phyloP scores from a whole-genome alignment of 2,329 filamentous ascomycete species.

The Neopestalotiopsis sp. region DNA sequence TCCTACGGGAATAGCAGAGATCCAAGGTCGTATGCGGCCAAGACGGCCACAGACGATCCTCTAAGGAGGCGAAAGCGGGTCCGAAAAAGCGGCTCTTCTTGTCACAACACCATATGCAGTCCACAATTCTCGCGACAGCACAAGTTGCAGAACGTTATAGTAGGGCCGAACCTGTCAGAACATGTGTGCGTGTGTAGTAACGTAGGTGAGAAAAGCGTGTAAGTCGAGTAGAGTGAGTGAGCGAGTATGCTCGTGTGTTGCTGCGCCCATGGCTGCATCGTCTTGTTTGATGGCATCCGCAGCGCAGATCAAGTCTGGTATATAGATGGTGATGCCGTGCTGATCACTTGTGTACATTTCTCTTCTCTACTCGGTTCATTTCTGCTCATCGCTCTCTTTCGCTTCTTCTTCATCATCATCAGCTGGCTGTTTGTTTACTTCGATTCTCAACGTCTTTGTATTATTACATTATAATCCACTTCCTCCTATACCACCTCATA shows the following conservation, averaged over 20 bases:
- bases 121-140: slow-evolving; percentile 13
- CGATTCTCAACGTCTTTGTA: slow-evolving; percentile 14
- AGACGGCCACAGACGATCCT: slow-evolving; percentile 2
- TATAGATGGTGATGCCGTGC: slow-evolving; percentile 3
- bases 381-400: slow-evolving; percentile 6
- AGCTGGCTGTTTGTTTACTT: slow-evolving; percentile 10
- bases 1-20: slow-evolving; percentile 13
- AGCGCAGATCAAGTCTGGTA: not conserved
- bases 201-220: not conserved
- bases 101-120: slow-evolving; percentile 6
- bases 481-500: not conserved
- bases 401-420: slow-evolving; percentile 1
- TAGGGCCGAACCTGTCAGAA: slow-evolving; percentile 9
- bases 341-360: not conserved
- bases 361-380: slow-evolving; percentile 2
- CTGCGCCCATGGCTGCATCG: not conserved
- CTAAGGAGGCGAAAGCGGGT: slow-evolving; percentile 9
- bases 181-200: not conserved
- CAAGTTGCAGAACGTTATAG: slow-evolving; percentile 11
- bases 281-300: not conserved
- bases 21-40: not conserved
- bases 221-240: not conserved
- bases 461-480: slow-evolving; percentile 22
- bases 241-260: not conserved
- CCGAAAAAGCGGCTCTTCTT: slow-evolving; percentile 8